phyloP scores from a whole-genome alignment of 2,329 filamentous ascomycete genomes.

The Exserohilum turcica region DNA sequence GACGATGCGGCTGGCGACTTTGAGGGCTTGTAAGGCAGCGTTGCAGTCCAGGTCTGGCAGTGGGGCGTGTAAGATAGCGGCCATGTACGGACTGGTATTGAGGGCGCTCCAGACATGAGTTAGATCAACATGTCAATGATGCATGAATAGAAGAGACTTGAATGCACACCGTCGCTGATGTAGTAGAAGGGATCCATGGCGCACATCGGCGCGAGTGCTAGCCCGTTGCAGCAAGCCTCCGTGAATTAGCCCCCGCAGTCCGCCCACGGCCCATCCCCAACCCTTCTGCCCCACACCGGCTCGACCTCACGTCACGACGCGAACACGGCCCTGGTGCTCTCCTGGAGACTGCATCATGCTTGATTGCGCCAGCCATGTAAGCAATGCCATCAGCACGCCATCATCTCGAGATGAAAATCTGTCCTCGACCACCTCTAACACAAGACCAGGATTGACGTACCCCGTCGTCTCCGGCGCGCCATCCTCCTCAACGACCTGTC shows the following conservation, averaged over 20 bases:
- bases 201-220: slow-evolving; percentile 26
- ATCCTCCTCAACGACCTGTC: slow-evolving; percentile 75
- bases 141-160: slow-evolving; percentile 27
- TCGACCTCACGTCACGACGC: slow-evolving; percentile 13
- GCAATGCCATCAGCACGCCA: slow-evolving; percentile 6
- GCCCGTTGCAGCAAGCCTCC: slow-evolving; percentile 30
- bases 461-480: slow-evolving; percentile 78
- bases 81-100: slow-evolving; percentile 25
- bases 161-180: no score
- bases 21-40: slow-evolving; percentile 76
- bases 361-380: slow-evolving; percentile 29
- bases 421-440: not conserved
- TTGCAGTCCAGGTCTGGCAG: slow-evolving; percentile 1
- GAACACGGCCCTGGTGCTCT: slow-evolving; percentile 3
- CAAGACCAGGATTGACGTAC: slow-evolving; percentile 70
- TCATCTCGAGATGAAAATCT: not conserved
- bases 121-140: slow-evolving; percentile 26
- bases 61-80: slow-evolving; percentile 26
- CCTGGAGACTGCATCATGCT: slow-evolving; percentile 29
- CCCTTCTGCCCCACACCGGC: slow-evolving; percentile 13
- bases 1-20: slow-evolving; percentile 96
- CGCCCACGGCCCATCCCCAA: slow-evolving; percentile 10
- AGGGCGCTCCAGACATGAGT: slow-evolving; percentile 22
- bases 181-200: slow-evolving; percentile 22
- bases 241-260: slow-evolving; percentile 34